Evolutionary conservation across 768 basidiomycete genomes (phyloP).

Genomic region (Auriscalpium vulgare): DNA sequence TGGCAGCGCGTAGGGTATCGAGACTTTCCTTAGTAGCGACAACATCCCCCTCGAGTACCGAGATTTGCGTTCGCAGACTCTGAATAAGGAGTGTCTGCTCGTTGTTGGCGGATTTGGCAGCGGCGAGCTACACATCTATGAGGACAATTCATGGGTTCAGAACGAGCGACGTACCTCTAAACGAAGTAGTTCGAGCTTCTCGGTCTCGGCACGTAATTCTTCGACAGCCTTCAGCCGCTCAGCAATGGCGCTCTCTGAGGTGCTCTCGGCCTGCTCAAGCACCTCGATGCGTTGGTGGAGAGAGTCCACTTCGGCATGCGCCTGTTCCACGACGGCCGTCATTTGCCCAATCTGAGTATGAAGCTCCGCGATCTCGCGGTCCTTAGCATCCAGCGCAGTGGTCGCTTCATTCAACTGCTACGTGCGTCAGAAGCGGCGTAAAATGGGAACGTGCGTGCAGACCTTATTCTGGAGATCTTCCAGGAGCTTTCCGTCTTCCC

Average conservation of each 20-base stretch:
- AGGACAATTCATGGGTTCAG: background rate
- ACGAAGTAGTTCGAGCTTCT: background rate
- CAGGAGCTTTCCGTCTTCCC: constrained; percentile 49
- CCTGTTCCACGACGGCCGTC: constrained; percentile 40
- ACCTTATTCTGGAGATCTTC: constrained; percentile 59
- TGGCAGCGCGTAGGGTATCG: constrained; percentile 38
- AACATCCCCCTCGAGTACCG: constrained; percentile 43
- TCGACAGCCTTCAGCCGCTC: background rate
- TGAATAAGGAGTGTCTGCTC: constrained; percentile 40
- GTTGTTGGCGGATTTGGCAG: constrained; percentile 31
- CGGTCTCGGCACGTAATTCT: background rate
- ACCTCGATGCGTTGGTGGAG: background rate
- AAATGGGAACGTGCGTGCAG: background rate
- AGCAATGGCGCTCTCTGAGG: background rate
- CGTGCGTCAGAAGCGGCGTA: background rate
- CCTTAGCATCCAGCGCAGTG: constrained; percentile 46
- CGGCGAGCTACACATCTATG: constrained; percentile 37
- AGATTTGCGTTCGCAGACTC: constrained; percentile 41
- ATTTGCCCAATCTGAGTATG: constrained; percentile 45
- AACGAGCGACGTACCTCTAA: constrained; percentile 6
- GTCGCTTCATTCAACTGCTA: constrained; percentile 53
- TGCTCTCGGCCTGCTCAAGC: background rate
- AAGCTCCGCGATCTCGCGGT: constrained; percentile 39
- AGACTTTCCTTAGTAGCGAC: constrained; percentile 43
- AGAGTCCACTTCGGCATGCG: background rate